Conservation (phyloP, 768 basidiomycete species). For the Termitomyces sp. region DNA sequence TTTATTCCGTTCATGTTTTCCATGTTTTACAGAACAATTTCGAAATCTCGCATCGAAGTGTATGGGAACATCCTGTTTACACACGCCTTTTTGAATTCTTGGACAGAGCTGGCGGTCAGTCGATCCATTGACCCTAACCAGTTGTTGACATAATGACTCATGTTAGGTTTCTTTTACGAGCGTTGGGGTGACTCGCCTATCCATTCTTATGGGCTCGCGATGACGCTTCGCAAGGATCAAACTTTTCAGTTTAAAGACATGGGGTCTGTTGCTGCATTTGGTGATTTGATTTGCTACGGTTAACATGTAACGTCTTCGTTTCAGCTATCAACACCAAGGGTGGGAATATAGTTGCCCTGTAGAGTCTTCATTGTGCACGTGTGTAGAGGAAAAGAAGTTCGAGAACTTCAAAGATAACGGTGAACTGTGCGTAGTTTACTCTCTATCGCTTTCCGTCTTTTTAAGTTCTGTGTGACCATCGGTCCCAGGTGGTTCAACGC, state of each 20-base stretch:
- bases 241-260: conserved; percentile 21
- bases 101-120: conserved; percentile 19
- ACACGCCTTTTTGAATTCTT: conserved; percentile 20
- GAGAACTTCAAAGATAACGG: conserved; percentile 9
- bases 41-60: conserved; percentile 23
- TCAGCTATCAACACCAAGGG: conserved; percentile 22
- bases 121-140: not conserved
- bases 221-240: conserved; percentile 23
- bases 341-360: conserved; percentile 21
- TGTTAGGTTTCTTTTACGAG: conserved; percentile 24
- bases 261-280: conserved; percentile 10
- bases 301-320: not conserved
- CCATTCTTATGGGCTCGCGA: conserved; percentile 22
- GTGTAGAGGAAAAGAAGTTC: conserved; percentile 14
- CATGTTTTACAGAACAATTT: conserved; percentile 20
- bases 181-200: conserved; percentile 24
- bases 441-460: not conserved
- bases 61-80: conserved; percentile 21
- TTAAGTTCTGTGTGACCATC: not conserved
- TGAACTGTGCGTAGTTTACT: conserved; percentile 2
- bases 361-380: conserved; percentile 18
- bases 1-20: not conserved
- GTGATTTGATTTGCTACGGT: not conserved
- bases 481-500: conserved; percentile 4
- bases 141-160: not conserved